Conservation (phyloP, 495 filamentous ascomycete genomes). For the Talaromyces stipitatus region DNA sequence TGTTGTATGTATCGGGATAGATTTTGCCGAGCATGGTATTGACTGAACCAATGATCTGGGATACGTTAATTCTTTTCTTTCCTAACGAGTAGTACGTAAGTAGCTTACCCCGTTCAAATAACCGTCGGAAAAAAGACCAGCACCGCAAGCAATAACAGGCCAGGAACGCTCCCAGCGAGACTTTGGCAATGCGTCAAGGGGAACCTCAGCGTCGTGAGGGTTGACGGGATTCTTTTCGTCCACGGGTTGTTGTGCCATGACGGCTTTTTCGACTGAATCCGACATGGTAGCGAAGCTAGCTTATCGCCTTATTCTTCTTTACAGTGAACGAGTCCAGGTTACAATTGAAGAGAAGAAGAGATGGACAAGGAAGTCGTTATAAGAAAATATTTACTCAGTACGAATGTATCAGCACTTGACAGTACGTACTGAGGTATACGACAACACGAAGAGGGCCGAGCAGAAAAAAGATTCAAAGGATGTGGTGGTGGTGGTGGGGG, state of each 20-base stretch:
- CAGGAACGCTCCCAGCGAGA: slow-evolving; percentile 53
- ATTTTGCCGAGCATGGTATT: slow-evolving; percentile 59
- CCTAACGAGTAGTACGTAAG: background rate
- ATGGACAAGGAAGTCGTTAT: background rate
- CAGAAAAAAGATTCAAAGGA: background rate
- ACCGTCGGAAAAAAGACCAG: slow-evolving; percentile 84
- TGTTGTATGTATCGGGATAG: slow-evolving; percentile 55
- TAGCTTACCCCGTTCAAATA: slow-evolving; percentile 70
- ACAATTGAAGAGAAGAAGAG: background rate
- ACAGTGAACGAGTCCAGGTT: too few relatives aligned
- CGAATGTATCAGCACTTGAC: background rate
- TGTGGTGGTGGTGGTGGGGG: background rate
- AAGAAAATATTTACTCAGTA: background rate
- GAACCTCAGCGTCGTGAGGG: slow-evolving; percentile 13
- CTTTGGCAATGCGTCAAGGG: slow-evolving; percentile 36
- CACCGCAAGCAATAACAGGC: slow-evolving; percentile 74
- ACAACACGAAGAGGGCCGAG: background rate
- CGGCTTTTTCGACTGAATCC: background rate
- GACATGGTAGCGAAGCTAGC: slow-evolving; percentile 3
- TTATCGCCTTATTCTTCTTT: background rate
- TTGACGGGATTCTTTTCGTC: slow-evolving; percentile 1
- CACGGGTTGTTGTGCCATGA: background rate
- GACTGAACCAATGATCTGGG: slow-evolving; percentile 73
- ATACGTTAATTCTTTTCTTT: background rate
- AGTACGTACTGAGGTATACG: background rate